Base-by-base conservation (phyloP, 108 stramenopile species). In the Discostella stelligeroides region DNA sequence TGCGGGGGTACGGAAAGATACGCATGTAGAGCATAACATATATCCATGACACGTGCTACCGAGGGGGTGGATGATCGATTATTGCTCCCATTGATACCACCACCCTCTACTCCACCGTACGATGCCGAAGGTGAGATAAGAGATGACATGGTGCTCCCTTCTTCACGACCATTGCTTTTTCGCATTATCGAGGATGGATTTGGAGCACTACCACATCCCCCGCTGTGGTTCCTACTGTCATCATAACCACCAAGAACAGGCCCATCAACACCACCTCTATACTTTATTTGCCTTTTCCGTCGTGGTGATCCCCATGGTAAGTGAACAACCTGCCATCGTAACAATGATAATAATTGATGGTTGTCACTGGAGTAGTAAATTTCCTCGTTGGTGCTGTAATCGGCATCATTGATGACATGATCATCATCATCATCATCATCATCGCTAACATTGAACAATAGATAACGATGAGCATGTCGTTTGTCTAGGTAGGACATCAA, bases 21-120 rank as follows among this genome's bases (percentile, higher is more conserved):
- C 40, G 90, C 86, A 58, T 89, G 85, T 4, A 94, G 54, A 1
- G 83, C 78, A 63, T 92, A 94, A 51, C 89, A 90, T 14, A 85
- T 80, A 15, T 86, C 73, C 55, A 90, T 67, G 12, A 94, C 47
- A 24, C 70, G 64, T 17, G 82, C 45, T 24, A 91, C 63, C 28
- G 84, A 76, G 10, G 90, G 90, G 10, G 84, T 89, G 50, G 75
- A 75, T 0, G 83, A 77, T 18, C 63, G 65, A 50, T 45, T 66
- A 29, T 54, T 63, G 28, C 27, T 24, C 60, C 50, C 69, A 29
- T 12, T 12, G 54, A 38, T n/a, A 55, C 27, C 47, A 48, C 49
- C 47, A 13, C 69, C 34, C 34, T 34, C 34, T 34, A 34, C 34
- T 34, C 34, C 34, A 34, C 34, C 34, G 6, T 34, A 34, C 21